A percentile compares a stretch with the other conserved stretches of the same genome.
Evolutionary conservation across 306 rosid genomes (phyloP).

Genomic region (Alnus glutinosa): DNA sequence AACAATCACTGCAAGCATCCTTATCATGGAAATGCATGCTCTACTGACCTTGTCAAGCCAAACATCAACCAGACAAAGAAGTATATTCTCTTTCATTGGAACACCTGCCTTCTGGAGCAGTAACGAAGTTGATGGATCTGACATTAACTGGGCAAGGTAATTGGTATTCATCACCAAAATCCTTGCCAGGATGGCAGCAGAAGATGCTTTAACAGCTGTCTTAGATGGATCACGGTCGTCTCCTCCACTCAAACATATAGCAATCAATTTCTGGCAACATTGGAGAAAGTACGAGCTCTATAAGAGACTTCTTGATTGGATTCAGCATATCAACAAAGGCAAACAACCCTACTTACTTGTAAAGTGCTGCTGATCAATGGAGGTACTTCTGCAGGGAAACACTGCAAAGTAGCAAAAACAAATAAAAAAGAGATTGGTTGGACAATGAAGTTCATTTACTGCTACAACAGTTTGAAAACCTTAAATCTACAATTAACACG

Average conservation of each 20-base stretch:
- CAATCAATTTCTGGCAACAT: constrained; percentile 69
- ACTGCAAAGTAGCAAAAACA: constrained; percentile 48
- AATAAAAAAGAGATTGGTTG: constrained; percentile 19
- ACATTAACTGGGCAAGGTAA: constrained; percentile 78
- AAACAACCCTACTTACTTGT: constrained; percentile 63
- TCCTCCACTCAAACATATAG: constrained; percentile 81
- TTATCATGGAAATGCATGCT: background rate
- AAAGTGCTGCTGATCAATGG: constrained; percentile 76
- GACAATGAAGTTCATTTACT: background rate
- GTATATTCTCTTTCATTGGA: constrained; percentile 68
- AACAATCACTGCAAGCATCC: constrained; percentile 7
- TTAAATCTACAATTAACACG: background rate
- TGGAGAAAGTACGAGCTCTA: constrained; percentile 18
- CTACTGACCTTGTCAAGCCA: constrained; percentile 95
- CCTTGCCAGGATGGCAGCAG: constrained; percentile 96
- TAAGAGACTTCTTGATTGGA: constrained; percentile 21
- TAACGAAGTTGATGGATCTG: constrained; percentile 68
- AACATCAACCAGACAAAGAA: constrained; percentile 83
- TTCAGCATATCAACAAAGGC: constrained; percentile 12
- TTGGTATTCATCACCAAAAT: constrained; percentile 93
- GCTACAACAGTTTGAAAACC: background rate
- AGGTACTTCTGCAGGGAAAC: constrained; percentile 86
- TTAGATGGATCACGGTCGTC: constrained; percentile 84
- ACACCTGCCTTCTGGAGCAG: constrained; percentile 75
- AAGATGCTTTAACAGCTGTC: constrained; percentile 79